Conservation (phyloP, 257 asterid species). For the Plantago ovata region DNA sequence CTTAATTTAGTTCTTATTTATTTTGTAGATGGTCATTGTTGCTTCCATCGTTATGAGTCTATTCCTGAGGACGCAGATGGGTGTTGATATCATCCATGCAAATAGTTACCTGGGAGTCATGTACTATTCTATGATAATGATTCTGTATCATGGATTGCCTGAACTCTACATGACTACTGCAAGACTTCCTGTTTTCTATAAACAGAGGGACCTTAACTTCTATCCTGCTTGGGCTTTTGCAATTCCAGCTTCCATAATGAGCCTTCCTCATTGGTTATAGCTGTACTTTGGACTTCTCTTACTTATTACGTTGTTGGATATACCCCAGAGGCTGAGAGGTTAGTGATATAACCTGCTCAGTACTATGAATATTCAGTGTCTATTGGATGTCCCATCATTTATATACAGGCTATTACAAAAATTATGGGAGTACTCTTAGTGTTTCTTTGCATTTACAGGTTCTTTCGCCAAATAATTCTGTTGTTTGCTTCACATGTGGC, state of each 20-base stretch:
- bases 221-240: constrained; percentile 15
- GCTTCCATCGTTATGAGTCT: constrained; percentile 7
- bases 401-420: not conserved
- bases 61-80: constrained; percentile 15
- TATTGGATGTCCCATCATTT: not conserved
- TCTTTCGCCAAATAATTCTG: not conserved
- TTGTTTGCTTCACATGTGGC: constrained; percentile 3
- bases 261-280: not conserved
- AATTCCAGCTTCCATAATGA: not conserved
- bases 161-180: constrained; percentile 10
- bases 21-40: constrained; percentile 3
- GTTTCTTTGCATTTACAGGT: constrained; percentile 1
- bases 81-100: constrained; percentile 2
- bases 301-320: constrained; percentile 12
- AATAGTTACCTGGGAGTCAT: constrained; percentile 5
- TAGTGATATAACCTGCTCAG: not conserved
- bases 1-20: not conserved
- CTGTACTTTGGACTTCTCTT: constrained; percentile 11
- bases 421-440: too few species aligned
- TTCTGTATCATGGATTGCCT: not conserved
- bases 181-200: constrained; percentile 15
- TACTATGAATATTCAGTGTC: not conserved
- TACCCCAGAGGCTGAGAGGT: constrained; percentile 14
- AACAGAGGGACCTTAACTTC: constrained; percentile 4
- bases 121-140: not conserved